Conservation (phyloP, 345 rosid species). For the Syzygium jambos region DNA sequence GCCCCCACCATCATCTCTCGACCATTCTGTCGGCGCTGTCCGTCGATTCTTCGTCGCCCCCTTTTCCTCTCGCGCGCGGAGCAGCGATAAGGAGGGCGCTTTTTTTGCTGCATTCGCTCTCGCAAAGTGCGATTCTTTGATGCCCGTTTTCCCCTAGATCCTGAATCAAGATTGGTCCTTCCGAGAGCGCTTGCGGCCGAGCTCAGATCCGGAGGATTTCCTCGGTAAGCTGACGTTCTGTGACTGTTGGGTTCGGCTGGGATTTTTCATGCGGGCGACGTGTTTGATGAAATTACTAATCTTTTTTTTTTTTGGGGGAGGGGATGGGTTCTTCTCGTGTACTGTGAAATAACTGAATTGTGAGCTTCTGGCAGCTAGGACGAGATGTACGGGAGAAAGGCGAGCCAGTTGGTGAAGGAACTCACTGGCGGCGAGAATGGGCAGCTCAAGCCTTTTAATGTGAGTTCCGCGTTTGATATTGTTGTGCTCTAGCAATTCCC, state of each 20-base stretch:
- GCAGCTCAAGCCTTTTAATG: slow-evolving; percentile 50
- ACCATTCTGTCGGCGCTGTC: neutral
- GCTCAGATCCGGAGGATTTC: neutral
- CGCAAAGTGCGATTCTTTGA: neutral
- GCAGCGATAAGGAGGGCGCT: neutral
- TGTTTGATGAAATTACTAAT: neutral
- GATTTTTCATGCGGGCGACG: neutral
- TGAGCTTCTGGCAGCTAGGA: neutral
- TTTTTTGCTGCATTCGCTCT: neutral
- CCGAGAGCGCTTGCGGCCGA: neutral
- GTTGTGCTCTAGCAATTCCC: neutral
- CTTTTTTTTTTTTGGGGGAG: neutral
- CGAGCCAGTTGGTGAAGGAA: slow-evolving; percentile 45
- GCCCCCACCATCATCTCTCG: neutral
- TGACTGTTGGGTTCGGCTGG: neutral
- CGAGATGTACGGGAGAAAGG: slow-evolving; percentile 54
- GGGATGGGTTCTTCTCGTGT: neutral
- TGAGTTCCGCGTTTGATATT: neutral
- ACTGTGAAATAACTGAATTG: neutral
- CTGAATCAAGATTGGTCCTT: neutral
- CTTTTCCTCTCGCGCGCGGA: neutral
- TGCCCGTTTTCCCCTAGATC: neutral
- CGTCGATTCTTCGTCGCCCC: neutral
- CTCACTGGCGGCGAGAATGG: slow-evolving; percentile 43
- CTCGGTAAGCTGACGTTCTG: neutral